Percentiles rank a stretch among this genome's conserved stretches.
These are phyloP conservation scores for Penicillium cinerascens DNA, from an alignment of 495 filamentous ascomycete species.

Conservation along the genomic window DNA sequence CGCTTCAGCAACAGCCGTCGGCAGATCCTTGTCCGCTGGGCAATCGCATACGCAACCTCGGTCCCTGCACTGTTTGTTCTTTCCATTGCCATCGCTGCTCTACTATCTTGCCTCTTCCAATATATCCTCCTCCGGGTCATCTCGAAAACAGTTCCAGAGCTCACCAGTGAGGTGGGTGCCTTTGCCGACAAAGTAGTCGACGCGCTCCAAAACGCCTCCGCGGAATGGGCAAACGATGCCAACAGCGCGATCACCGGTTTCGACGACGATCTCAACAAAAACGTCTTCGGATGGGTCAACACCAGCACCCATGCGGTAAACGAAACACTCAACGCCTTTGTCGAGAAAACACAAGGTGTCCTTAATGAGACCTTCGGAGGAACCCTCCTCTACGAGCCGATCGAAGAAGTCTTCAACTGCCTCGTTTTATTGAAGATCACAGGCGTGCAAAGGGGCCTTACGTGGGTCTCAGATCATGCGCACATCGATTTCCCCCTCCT, in stretches of 20 bases:
- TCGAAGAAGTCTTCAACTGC: constrained; percentile 71
- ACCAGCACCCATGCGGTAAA: constrained; percentile 79
- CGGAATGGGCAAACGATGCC: constrained; percentile 69
- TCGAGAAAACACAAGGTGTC: constrained; percentile 64
- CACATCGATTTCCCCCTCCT: constrained; percentile 77
- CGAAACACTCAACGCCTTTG: constrained; percentile 77
- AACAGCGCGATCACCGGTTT: constrained; percentile 68
- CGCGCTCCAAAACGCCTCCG: constrained; percentile 67
- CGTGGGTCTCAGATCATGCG: constrained; percentile 84
- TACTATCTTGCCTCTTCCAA: constrained; percentile 83
- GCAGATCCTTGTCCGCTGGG: constrained; percentile 76
- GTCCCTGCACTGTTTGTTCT: constrained; percentile 83
- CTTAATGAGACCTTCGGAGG: constrained; percentile 76
- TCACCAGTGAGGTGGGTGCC: constrained; percentile 71
- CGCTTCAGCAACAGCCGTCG: constrained; percentile 63
- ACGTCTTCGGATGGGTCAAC: constrained; percentile 86
- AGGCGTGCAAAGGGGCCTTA: constrained; percentile 75
- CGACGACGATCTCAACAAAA: constrained; percentile 71
- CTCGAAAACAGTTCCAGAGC: constrained; percentile 69
- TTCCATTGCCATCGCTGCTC: constrained; percentile 77
- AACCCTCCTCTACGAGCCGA: constrained; percentile 69
- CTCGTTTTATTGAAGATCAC: constrained; percentile 72
- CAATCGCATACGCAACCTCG: constrained; percentile 81
- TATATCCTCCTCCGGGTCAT: constrained; percentile 71
- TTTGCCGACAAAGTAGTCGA: constrained; percentile 79